A percentile compares a stretch with the other conserved stretches of the same genome.
These are phyloP conservation scores for Mucor indicus DNA, from an alignment of 371 early-diverging fungal genomes.

Conservation along the genomic window DNA sequence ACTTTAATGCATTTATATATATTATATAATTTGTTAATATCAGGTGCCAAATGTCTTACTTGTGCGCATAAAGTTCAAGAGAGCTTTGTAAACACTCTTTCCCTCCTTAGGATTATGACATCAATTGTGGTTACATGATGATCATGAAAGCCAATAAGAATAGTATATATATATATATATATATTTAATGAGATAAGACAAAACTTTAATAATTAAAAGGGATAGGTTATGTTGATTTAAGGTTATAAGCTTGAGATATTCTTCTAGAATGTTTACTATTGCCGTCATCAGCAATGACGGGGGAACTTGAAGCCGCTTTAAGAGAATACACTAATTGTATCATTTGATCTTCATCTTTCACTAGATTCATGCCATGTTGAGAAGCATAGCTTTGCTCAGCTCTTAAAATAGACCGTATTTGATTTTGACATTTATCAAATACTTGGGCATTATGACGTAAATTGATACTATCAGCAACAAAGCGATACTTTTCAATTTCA, in stretches of 20 bases:
- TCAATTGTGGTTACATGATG: too few species aligned
- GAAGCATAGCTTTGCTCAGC: conserved; percentile 47
- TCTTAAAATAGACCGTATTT: conserved; percentile 43
- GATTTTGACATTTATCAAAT: conserved; percentile 51
- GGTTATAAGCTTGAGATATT: conserved; percentile 43
- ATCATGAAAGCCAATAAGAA: too few species aligned
- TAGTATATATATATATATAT: too few species aligned
- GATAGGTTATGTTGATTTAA: too few species aligned
- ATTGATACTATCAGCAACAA: conserved; percentile 27
- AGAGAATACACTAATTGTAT: conserved; percentile 49
- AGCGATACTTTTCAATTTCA: conserved; percentile 44
- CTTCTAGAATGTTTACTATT: conserved; percentile 32
- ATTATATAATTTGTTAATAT: too few species aligned
- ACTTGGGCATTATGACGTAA: conserved; percentile 42
- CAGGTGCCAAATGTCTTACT: too few species aligned
- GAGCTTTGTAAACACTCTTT: too few species aligned
- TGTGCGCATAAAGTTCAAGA: too few species aligned
- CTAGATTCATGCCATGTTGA: conserved; percentile 40
- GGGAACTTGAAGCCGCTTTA: conserved; percentile 27
- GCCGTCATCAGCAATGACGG: conserved; percentile 14
- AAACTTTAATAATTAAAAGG: too few species aligned
- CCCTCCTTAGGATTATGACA: too few species aligned
- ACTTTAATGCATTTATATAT: too few species aligned
- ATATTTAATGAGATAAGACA: too few species aligned
- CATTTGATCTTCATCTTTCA: conserved; percentile 49